Evolutionary conservation across 257 asterid species (phyloP), one percentile per base, ranked within the genome.

Genomic region (Lycium barbarum): DNA sequence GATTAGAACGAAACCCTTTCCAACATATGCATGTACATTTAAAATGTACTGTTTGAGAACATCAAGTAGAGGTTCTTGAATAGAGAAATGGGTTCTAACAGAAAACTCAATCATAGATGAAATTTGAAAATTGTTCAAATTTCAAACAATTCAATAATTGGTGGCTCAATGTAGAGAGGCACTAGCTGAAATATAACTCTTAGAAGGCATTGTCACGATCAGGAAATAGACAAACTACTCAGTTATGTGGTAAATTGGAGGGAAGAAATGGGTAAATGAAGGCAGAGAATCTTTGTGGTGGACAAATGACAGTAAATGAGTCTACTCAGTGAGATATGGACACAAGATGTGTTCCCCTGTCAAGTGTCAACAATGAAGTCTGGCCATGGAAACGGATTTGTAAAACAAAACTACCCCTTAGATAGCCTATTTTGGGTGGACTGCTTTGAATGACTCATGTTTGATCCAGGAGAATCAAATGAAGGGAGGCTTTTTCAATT

Each of bases 121-220:
- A 26, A 26, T 26, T 26, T 63, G 70, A 22, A 18, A 63, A 63
- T 63, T 61, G 67, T 61, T 7, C 70, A 22, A 63, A 63, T 63
- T 20, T 66, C 73, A 6, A 66, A 26, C 45, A 66, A 45, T 66
- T 33, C n/a, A 66, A 12, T 33, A 33, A 66, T 3, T 66, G 73
- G n/a, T 66, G 73, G 73, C 73, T 66, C n/a, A 12, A 66, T 33
- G 45, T 13, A 33, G 73, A 66, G 73, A 66, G 73, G 73, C 73
- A 66, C 73, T 33, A 66, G 73, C 73, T 33, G n/a, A 45, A 66
- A 66, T 7, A 33, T 66, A 45, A 66, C 73, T 66, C 66, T 59
- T 59, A 59, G 26, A 14, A 66, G 40, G 17, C 45, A 66, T 13
- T 33, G n/a, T 35, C 14, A 65, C 26, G 72, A 22, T 33, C 45